phyloP scores from a whole-genome alignment of 78 protist genomes.

The Bodo saltans region DNA sequence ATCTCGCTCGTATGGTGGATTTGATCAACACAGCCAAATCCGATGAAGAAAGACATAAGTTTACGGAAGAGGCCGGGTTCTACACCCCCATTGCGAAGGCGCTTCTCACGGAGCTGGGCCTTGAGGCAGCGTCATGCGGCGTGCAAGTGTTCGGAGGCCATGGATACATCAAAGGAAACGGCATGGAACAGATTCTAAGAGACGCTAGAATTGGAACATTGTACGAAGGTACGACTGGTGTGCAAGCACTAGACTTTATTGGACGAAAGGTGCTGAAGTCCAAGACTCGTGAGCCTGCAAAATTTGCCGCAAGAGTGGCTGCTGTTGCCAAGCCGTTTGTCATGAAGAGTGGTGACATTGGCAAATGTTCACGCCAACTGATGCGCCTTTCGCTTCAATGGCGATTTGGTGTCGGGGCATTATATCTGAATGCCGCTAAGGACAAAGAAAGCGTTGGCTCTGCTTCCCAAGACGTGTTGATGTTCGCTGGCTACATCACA shows the following conservation, averaged over 20 bases:
- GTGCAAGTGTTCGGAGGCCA: constrained; percentile 41
- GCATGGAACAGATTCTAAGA: constrained; percentile 27
- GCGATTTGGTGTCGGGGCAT: no score
- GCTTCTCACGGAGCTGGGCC: constrained; percentile 46
- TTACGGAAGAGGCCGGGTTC: no score
- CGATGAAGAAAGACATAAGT: no score
- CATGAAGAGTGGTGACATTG: no score
- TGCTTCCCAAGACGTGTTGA: constrained; percentile 36
- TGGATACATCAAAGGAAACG: constrained; percentile 36
- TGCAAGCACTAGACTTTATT: constrained; percentile 35
- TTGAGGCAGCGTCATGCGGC: constrained; percentile 42
- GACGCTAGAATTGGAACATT: constrained; percentile 30
- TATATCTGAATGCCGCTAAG: no score
- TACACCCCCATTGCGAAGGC: constrained; percentile 54
- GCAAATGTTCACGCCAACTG: no score
- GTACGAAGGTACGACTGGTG: constrained; percentile 38
- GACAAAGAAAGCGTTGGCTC: neutral
- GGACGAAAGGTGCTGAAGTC: constrained; percentile 17
- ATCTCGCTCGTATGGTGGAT: constrained; percentile 12
- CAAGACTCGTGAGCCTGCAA: no score
- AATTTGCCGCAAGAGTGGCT: no score
- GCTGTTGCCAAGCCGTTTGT: neutral
- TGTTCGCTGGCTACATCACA: constrained; percentile 44
- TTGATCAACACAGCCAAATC: neutral
- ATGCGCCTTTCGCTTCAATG: no score